phyloP scores from a whole-genome alignment of 2,329 filamentous ascomycete genomes.

The Colletotrichum australisinense region DNA sequence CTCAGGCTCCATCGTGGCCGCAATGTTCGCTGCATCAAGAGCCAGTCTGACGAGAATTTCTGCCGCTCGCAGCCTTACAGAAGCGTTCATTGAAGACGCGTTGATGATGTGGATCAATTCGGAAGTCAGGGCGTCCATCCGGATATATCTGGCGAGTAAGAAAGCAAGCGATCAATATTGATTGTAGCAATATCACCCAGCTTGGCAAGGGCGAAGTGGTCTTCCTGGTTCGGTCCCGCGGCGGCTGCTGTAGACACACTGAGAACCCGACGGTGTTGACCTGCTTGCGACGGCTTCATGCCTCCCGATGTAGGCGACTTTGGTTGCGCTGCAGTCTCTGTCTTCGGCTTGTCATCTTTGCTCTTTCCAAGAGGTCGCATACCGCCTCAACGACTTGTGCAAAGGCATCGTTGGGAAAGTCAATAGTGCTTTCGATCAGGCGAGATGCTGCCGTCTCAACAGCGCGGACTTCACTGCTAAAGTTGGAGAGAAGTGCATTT shows the following conservation, averaged over 20 bases:
- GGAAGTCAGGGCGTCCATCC: slow-evolving; percentile 79
- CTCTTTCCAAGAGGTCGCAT: slow-evolving; percentile 73
- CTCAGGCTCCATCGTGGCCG: slow-evolving; percentile 62
- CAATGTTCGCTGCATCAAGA: slow-evolving; percentile 67
- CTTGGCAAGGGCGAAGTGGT: slow-evolving; percentile 78
- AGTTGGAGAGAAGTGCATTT: slow-evolving; percentile 68
- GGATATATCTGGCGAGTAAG: slow-evolving; percentile 72
- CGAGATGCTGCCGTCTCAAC: slow-evolving; percentile 89
- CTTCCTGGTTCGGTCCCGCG: slow-evolving; percentile 68
- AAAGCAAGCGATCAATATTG: slow-evolving; percentile 80
- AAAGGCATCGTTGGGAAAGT: slow-evolving; percentile 89
- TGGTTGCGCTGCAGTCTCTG: slow-evolving; percentile 46
- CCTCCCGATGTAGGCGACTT: slow-evolving; percentile 47
- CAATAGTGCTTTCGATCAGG: slow-evolving; percentile 89
- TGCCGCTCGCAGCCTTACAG: slow-evolving; percentile 70
- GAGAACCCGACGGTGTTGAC: slow-evolving; percentile 57
- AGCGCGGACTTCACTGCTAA: slow-evolving; percentile 84
- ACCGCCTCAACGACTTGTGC: slow-evolving; percentile 80
- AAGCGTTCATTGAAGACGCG: slow-evolving; percentile 58
- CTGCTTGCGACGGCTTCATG: slow-evolving; percentile 49
- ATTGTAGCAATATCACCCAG: slow-evolving; percentile 78
- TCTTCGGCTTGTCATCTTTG: slow-evolving; percentile 40
- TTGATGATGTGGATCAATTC: slow-evolving; percentile 65
- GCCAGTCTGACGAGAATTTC: slow-evolving; percentile 71
- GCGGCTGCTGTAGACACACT: slow-evolving; percentile 59